phyloP scores from a whole-genome alignment of 805 yeast genomes.

The Hyphopichia homilentoma region DNA sequence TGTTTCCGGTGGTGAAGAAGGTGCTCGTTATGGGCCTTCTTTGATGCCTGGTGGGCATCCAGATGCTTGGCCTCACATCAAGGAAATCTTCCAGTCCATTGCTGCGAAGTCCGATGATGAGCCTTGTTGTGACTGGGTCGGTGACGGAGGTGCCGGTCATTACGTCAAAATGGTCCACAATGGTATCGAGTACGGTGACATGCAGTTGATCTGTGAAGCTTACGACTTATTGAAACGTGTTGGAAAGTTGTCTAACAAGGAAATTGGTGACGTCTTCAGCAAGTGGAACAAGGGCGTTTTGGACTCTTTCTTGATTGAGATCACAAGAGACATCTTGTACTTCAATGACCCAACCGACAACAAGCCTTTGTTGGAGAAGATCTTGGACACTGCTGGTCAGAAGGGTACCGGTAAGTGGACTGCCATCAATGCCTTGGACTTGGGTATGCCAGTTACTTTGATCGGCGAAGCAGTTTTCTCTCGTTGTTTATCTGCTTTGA shows the following conservation, averaged over 20 bases:
- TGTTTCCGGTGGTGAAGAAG: slow-evolving; percentile 99
- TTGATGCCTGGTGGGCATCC: slow-evolving; percentile 99
- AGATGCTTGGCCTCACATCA: slow-evolving; percentile 98
- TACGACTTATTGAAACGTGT: slow-evolving; percentile 93
- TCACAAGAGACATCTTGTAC: slow-evolving; percentile 91
- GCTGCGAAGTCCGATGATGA: slow-evolving; percentile 97
- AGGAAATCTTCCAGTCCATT: slow-evolving; percentile 92
- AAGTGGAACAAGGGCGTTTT: slow-evolving; percentile 97
- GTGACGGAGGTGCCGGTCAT: slow-evolving; percentile 98
- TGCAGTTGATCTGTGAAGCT: slow-evolving; percentile 98
- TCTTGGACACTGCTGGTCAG: slow-evolving; percentile 96
- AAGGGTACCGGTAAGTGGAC: slow-evolving; percentile 99
- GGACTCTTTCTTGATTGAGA: slow-evolving; percentile 95
- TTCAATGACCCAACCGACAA: slow-evolving; percentile 84
- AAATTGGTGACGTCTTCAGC: slow-evolving; percentile 88
- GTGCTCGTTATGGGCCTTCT: slow-evolving; percentile 99
- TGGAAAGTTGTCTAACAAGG: slow-evolving; percentile 85
- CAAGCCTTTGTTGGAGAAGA: slow-evolving; percentile 92
- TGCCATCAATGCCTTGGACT: slow-evolving; percentile 94
- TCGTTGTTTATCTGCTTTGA: slow-evolving; percentile 91
- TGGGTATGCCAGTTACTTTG: slow-evolving; percentile 97
- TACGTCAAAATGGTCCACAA: slow-evolving; percentile 99
- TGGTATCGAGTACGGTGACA: slow-evolving; percentile 99
- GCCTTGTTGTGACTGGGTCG: slow-evolving; percentile 99
- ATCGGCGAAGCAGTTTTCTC: slow-evolving; percentile 99